These are phyloP conservation scores for Raphanus sativus DNA, from an alignment of 345 rosid genomes.

Conservation along the genomic window DNA sequence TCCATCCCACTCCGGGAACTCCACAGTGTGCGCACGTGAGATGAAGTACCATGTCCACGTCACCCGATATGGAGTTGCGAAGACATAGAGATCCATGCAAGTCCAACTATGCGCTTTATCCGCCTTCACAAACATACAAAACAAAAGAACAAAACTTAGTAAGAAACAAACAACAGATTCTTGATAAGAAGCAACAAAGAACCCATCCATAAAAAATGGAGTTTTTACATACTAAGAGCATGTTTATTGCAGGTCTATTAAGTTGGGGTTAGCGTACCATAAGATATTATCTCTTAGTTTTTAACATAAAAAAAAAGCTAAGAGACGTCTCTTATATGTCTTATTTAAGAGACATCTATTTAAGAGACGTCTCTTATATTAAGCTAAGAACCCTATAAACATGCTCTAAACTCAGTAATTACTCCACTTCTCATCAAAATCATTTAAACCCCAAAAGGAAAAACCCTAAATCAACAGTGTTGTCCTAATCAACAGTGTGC, in stretches of 20 bases:
- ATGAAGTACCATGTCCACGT: conserved; percentile 92
- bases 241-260: too few relatives aligned
- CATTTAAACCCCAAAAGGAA: background rate
- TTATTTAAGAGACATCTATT: too few relatives aligned
- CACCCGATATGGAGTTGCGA: conserved; percentile 92
- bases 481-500: background rate
- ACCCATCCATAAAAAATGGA: background rate
- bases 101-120: conserved; percentile 92
- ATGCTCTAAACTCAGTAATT: background rate
- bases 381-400: too few relatives aligned
- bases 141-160: conserved; percentile 17
- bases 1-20: conserved; percentile 78
- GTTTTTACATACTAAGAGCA: background rate
- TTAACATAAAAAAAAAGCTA: too few relatives aligned
- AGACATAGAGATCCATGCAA: conserved; percentile 91
- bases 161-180: background rate
- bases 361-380: too few relatives aligned
- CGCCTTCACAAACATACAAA: conserved; percentile 49
- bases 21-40: conserved; percentile 81
- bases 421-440: background rate
- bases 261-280: too few relatives aligned
- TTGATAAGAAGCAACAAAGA: background rate
- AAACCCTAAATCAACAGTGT: background rate
- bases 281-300: too few relatives aligned
- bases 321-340: too few relatives aligned